These are phyloP conservation scores for Citrus sinensis DNA, from an alignment of 345 rosid species.

Conservation along the genomic window DNA sequence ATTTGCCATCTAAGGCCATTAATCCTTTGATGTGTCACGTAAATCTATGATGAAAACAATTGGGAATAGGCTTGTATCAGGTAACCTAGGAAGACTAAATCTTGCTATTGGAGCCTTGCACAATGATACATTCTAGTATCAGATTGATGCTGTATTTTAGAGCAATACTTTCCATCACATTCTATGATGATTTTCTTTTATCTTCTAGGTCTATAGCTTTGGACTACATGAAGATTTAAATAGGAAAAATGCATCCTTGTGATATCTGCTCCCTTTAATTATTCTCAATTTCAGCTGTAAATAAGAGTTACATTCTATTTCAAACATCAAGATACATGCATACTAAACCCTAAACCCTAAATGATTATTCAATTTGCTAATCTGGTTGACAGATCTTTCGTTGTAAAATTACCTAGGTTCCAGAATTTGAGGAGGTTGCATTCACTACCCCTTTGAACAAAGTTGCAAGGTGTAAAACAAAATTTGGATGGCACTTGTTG, in stretches of 20 bases:
- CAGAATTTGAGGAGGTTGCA: conserved; percentile 94
- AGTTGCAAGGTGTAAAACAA: conserved; percentile 77
- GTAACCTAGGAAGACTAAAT: too few species aligned
- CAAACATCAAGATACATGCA: background rate
- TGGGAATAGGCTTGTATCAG: too few species aligned
- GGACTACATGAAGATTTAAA: background rate
- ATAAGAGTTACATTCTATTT: background rate
- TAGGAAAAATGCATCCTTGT: background rate
- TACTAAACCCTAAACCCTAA: background rate
- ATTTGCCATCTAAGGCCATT: too few species aligned
- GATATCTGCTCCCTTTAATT: background rate
- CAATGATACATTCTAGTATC: background rate
- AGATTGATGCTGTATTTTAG: background rate
- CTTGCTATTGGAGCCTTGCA: too few species aligned
- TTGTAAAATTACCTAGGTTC: conserved; percentile 48
- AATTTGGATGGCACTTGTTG: conserved; percentile 89
- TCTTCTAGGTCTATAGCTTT: background rate
- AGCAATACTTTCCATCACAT: background rate
- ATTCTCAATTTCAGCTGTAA: background rate
- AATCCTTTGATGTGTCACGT: background rate
- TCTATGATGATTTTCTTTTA: background rate
- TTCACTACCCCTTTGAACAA: conserved; percentile 63
- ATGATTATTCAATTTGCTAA: background rate
- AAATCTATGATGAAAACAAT: background rate
- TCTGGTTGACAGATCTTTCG: conserved; percentile 11